Base-by-base conservation (phyloP, 257 asterid species). In the Petrea volubilis region DNA sequence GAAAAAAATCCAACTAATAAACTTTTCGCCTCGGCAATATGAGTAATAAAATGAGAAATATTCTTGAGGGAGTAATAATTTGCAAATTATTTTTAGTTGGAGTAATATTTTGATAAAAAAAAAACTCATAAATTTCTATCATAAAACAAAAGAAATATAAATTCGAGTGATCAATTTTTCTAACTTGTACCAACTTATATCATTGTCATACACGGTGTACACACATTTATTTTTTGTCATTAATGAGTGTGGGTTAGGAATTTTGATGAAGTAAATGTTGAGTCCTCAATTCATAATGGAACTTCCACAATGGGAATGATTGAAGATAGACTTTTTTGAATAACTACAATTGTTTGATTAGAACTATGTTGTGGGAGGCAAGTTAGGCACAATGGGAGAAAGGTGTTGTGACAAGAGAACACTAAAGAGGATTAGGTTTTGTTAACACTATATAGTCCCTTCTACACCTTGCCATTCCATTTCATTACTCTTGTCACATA, bases 281-380 rank as follows among this genome's bases (percentile, higher is more conserved):
- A 73, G 47, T 36, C 41, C n/a, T n/a, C n/a, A n/a, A 46, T 67
- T 55, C 62, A 74, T 64, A 68, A 53, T 59, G 47, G 67, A 61
- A 23, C 13, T 63, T 53, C 83, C 69, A 60, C 31, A 7, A 66
- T 64, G 9, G 79, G 86, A 12, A 82, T 46, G 62, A 64, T 56
- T 76, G 64, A 60, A 75, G 46, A 47, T 68, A 14, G 33, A 72
- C 89, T 87, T 87, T 87, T 59, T 43, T 11, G 69, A 64, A 75
- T 68, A 77, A 25, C 71, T 79, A 50, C 49, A 70, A 74, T 40
- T 83, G 91, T 78, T 83, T 68, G 74, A 80, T 76, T 78, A 63
- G 17, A 84, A 81, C 58, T 78, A 74, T 80, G 79, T 41, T 49
- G 52, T 21, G 74, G 18, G 76, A 64, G 88, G 78, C 80, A 81